A percentile compares a stretch with the other conserved stretches of the same genome.
Conservation (phyloP, 768 basidiomycete species). For the Naganishia vishniacii region DNA sequence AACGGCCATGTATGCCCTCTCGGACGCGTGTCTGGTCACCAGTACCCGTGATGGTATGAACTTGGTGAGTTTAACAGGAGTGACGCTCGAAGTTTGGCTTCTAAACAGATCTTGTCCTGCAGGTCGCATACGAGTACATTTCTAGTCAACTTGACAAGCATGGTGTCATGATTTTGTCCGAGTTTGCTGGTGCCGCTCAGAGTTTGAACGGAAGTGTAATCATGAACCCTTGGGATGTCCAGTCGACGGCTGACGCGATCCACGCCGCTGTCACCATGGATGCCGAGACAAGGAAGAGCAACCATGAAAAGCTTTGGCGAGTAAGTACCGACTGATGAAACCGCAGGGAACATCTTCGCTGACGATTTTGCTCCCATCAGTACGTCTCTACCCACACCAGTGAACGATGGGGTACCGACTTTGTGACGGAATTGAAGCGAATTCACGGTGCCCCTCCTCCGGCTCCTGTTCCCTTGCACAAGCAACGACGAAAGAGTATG, state of each 20-base stretch:
- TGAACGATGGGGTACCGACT: conserved; percentile 47
- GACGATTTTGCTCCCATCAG: conserved; percentile 26
- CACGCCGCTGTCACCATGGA: conserved; percentile 90
- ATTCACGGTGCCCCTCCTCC: conserved; percentile 29
- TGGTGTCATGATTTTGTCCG: conserved; percentile 95
- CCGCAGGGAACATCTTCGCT: background rate
- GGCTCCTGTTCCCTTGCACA: conserved; percentile 9
- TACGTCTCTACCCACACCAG: conserved; percentile 48
- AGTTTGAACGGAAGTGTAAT: conserved; percentile 91
- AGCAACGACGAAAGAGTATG: conserved; percentile 23
- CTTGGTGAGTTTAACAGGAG: conserved; percentile 52
- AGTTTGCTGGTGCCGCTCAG: conserved; percentile 96
- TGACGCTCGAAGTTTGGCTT: too few relatives aligned
- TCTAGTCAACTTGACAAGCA: conserved; percentile 88
- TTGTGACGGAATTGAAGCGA: conserved; percentile 41
- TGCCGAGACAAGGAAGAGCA: conserved; percentile 72
- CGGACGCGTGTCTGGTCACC: conserved; percentile 91
- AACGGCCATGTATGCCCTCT: conserved; percentile 93
- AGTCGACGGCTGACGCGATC: conserved; percentile 95
- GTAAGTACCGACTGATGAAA: conserved; percentile 43
- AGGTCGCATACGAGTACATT: conserved; percentile 94
- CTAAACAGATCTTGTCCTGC: background rate
- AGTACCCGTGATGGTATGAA: conserved; percentile 99
- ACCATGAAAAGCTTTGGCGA: conserved; percentile 91
- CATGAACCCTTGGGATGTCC: conserved; percentile 95